Evolutionary conservation across 192 early-diverging fungal genomes (phyloP), one percentile per base, ranked within the genome.

Genomic region (Coemansia sp.): DNA sequence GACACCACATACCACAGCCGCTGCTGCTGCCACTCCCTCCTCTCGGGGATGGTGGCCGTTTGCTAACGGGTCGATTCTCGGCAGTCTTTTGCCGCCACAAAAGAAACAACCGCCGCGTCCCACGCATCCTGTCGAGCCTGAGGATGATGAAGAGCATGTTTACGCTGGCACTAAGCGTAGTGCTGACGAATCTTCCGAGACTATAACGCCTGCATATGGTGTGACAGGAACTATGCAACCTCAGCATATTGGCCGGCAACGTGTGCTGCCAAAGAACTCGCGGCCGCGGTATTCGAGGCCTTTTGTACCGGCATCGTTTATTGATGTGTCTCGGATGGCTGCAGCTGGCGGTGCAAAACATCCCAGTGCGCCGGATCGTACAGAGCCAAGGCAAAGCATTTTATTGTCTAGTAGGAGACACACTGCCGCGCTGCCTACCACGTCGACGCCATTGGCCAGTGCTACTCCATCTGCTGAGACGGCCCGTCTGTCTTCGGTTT

Each of bases 21-120:
- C 34, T 38, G n/a, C 23, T 41, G 49, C 24, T 5, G 10, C 49
- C 41, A 49, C 49, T 4, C 59, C 59, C 22, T 34, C 44, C 9
- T 60, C 58, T 34, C 65, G 66, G 2, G 64, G 58, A 50, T 71
- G 68, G 74, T 77, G 74, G 74, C 68, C 74, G 27, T 70, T 77
- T 24, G 57, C 61, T 58, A 49, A 60, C 5, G 49, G 63, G 48
- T 62, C 68, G 18, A 34, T 76, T n/a, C 56, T 76, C 9, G 27
- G 56, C 32, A 31, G 62, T 1, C 48, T 61, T 14, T 4, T 47
- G 34, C 41, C 25, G 18, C n/a, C 57, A 2, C 57, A 67, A 48
- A 59, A 67, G 24, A 44, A 48, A 21, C 57, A 54, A 24, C 51
- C 22, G 48, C 58, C 26, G 22, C 34, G 48, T 9, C 1, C 34